Evolutionary conservation across 108 stramenopile genomes (phyloP), one percentile per base, ranked within the genome.

Genomic region (Skeletonema potamos): DNA sequence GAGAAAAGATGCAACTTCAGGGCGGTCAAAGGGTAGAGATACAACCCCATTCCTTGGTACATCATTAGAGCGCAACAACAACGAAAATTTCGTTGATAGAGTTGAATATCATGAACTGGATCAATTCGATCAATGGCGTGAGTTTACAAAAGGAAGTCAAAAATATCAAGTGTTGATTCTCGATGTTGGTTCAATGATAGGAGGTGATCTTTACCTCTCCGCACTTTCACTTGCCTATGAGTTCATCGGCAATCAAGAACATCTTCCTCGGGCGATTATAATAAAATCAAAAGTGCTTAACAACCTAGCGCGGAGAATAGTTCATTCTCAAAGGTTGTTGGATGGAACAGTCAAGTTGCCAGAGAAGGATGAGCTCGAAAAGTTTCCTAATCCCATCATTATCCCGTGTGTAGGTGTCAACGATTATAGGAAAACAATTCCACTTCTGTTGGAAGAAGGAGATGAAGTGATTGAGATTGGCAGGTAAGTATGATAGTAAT

Each of bases 381-480:
- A 8, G 34, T 37, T 24, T 22, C 12, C 13, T 4, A 34, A 66
- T 8, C 80, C 80, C n/a, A 43, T 44, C 34, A 33, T 76, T 24
- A 46, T 83, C 2, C 77, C 72, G 1, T 69, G 81, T n/a, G 79
- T 81, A 0, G 85, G 85, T 51, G 85, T 86, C 1, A 48, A 73
- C 24, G 82, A 86, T 29, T 86, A 86, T 57, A 74, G 85, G 15
- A 26, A 43, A 33, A 81, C 79, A 28, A 83, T 82, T n/a, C 64
- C 64, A 32, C n/a, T 28, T 7, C 57, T 54, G 1, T 69, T 84
- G 15, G 58, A 60, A 13, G 7, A 37, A 10, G 74, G 73, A 17
- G 77, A 84, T 48, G 70, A 58, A n/a, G 79, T 76, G 0, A 30
- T 86, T 29, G 85, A 86, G 65, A 66, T 86, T 4, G 85, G 85